Evolutionary conservation across 2,329 filamentous ascomycete genomes (phyloP).

Genomic region (Monilinia fructigena): DNA sequence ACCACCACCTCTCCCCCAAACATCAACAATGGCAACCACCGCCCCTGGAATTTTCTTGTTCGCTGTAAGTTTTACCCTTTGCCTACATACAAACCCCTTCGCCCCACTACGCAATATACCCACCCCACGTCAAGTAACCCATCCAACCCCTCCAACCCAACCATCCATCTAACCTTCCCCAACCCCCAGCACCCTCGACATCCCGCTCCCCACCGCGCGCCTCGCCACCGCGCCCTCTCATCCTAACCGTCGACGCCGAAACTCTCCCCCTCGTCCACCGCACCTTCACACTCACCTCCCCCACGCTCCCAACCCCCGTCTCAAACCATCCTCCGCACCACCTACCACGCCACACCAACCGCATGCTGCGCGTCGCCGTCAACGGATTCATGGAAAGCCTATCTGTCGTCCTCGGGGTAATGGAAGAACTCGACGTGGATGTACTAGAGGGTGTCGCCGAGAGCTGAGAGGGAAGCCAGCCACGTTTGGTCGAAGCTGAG

Average conservation of each 20-base stretch:
- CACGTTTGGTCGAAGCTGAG: no score
- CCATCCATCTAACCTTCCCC: neutral
- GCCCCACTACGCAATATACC: neutral
- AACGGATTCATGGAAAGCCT: constrained; percentile 96
- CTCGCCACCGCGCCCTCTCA: constrained; percentile 72
- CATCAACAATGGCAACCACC: constrained; percentile 15
- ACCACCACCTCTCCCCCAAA: neutral
- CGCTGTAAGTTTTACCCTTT: constrained; percentile 52
- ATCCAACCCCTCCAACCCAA: neutral
- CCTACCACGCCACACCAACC: constrained; percentile 83
- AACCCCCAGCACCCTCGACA: constrained; percentile 34
- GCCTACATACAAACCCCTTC: neutral
- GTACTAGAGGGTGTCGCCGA: constrained; percentile 53
- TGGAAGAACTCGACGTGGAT: constrained; percentile 87
- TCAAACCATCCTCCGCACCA: constrained; percentile 27
- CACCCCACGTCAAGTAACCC: neutral
- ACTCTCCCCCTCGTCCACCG: constrained; percentile 79
- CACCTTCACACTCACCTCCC: constrained; percentile 58
- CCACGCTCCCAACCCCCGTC: constrained; percentile 14
- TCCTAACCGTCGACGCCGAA: constrained; percentile 90
- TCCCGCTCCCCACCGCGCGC: constrained; percentile 75
- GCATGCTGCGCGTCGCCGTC: constrained; percentile 93
- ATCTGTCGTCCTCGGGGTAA: constrained; percentile 79
- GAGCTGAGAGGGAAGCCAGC: no score
- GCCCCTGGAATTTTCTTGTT: constrained; percentile 59